Evolutionary conservation across 345 rosid genomes (phyloP), one percentile per base, ranked within the genome.

Genomic region (Jatropha curcas): DNA sequence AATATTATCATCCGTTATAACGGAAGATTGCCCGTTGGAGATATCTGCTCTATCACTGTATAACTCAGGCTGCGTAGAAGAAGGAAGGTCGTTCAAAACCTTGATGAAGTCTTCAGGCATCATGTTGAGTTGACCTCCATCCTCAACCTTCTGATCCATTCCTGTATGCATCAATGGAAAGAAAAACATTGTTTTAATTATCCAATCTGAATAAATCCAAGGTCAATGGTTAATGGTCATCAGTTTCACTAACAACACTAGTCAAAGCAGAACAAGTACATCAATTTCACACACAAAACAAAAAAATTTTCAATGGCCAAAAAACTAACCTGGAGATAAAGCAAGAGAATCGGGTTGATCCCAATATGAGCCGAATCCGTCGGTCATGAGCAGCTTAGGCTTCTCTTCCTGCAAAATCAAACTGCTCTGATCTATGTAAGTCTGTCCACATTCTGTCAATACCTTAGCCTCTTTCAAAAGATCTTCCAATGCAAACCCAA

Each of bases 1-100:
- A 51, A 79, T 76, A 67, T 87, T 79, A 20, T 86, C 88, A 27
- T 88, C 87, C 24, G 87, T 83, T 34, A 83, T 80, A 22, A 77
- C 82, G 28, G 94, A 89, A 20, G 90, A 88, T 64, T 76, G 88
- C 37, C 88, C 88, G 22, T 83, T 86, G 41, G 90, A 85, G 74
- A 80, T 79, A 71, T 84, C 94, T 11, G 83, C 87, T 22, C 77
- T 80, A 24, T 82, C 87, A 41, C 59, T 78, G 69, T 81, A 86
- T 88, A 86, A 79, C 24, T 84, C 92, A 13, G 76, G 82, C 60
- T 41, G 65, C 74, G 74, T 53, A 1, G 81, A 50, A 9, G 84
- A 70, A 16, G 83, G 84, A 25, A 78, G 43, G 1, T 4, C 61
- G 64, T 82, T 55, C 66, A 82, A 76, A 53, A 80, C 71, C 77